Conservation (phyloP, 1,139 yeast species). For the Arxiozyma heterogenica region DNA sequence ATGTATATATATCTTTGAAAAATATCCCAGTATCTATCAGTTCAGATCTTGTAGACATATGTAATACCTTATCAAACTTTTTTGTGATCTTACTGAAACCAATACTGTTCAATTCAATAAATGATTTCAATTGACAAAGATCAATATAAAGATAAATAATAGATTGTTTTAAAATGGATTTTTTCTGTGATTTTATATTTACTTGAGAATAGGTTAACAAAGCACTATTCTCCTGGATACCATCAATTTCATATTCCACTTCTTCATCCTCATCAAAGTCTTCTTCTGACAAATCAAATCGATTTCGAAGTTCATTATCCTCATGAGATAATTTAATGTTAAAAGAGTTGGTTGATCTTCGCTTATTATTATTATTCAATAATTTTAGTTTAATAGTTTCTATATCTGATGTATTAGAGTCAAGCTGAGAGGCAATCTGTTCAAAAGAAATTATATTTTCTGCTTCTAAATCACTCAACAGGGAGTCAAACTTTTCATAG, state of each 20-base stretch:
- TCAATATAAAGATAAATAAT: constrained; percentile 49
- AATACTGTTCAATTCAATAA: constrained; percentile 54
- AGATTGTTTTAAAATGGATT: constrained; percentile 48
- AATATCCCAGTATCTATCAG: constrained; percentile 38
- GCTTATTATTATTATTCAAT: constrained; percentile 1
- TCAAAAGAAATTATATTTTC: constrained; percentile 16
- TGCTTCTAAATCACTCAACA: constrained; percentile 39
- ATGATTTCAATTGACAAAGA: constrained; percentile 56
- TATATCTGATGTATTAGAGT: neutral
- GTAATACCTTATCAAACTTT: constrained; percentile 58
- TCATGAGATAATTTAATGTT: constrained; percentile 8
- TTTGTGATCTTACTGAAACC: constrained; percentile 63
- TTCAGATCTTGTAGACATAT: constrained; percentile 39
- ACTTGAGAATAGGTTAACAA: constrained; percentile 32
- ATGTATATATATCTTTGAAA: constrained; percentile 40
- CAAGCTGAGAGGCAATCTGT: neutral
- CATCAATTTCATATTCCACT: constrained; percentile 30
- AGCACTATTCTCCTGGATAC: constrained; percentile 32
- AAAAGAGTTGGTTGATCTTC: constrained; percentile 2
- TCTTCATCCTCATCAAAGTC: constrained; percentile 24
- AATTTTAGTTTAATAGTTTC: constrained; percentile 1
- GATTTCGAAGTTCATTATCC: constrained; percentile 1
- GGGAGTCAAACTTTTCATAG: constrained; percentile 41
- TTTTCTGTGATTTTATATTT: constrained; percentile 32
- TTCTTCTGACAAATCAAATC: constrained; percentile 15